phyloP scores from a whole-genome alignment of 768 basidiomycete species.

The Termitomyces sp. region DNA sequence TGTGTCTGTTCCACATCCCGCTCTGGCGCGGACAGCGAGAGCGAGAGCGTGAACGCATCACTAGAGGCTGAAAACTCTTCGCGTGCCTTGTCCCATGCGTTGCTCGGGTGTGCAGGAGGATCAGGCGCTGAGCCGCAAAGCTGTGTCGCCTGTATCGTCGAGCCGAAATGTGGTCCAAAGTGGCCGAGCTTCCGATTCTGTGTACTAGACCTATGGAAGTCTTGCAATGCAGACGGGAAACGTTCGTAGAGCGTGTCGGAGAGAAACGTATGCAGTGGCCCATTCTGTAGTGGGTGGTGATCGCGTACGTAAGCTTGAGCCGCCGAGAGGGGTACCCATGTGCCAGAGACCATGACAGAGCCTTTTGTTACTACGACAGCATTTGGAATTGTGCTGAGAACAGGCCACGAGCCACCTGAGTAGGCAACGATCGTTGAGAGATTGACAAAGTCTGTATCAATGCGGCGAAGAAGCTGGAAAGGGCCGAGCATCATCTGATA shows the following conservation, averaged over 20 bases:
- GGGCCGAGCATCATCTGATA: constrained; percentile 62
- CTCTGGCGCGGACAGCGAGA: constrained; percentile 8
- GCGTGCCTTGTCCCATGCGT: constrained; percentile 10
- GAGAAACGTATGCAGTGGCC: constrained; percentile 49
- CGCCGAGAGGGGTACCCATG: constrained; percentile 61
- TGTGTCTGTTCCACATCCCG: neutral
- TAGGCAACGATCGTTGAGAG: constrained; percentile 50
- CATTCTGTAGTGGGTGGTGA: constrained; percentile 31
- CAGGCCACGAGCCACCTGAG: constrained; percentile 33
- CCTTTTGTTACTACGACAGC: constrained; percentile 48
- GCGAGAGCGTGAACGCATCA: constrained; percentile 8
- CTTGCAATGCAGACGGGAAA: constrained; percentile 58
- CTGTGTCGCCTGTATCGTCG: constrained; percentile 39
- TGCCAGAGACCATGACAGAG: constrained; percentile 48
- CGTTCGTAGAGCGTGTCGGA: constrained; percentile 55
- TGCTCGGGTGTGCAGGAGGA: neutral
- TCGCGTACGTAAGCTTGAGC: constrained; percentile 49
- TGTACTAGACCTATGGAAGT: constrained; percentile 45
- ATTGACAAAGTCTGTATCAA: constrained; percentile 78
- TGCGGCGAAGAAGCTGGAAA: constrained; percentile 56
- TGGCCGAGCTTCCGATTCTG: constrained; percentile 44
- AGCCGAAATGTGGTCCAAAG: constrained; percentile 61
- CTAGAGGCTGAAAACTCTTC: neutral
- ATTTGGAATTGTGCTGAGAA: constrained; percentile 34
- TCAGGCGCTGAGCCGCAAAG: constrained; percentile 13